phyloP scores from a whole-genome alignment of 1,139 yeast genomes.

The Candida pseudoviswanathii region DNA sequence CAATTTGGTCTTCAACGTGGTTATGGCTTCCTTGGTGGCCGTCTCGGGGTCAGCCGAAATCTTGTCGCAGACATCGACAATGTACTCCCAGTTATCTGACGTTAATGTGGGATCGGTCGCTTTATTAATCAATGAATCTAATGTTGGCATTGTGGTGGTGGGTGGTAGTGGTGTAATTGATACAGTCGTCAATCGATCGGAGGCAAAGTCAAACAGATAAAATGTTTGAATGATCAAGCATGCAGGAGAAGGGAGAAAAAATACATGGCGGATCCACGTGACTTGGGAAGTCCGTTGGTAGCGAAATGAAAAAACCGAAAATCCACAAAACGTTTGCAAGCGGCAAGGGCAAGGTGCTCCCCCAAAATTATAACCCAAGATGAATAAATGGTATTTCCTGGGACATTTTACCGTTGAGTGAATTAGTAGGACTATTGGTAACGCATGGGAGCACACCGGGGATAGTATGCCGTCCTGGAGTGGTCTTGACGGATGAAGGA shows the following conservation, averaged over 20 bases:
- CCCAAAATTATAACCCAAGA: no score
- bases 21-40: constrained; percentile 54
- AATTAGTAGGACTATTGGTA: no score
- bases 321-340: no score
- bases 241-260: not conserved
- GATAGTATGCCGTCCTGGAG: no score
- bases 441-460: no score
- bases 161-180: not conserved
- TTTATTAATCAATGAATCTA: constrained; percentile 35
- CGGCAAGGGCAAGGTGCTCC: no score
- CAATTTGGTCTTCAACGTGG: constrained; percentile 54
- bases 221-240: not conserved
- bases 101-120: constrained; percentile 90
- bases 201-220: not conserved
- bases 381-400: no score
- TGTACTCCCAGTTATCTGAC: constrained; percentile 82
- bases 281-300: no score
- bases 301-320: no score
- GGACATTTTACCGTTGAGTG: no score
- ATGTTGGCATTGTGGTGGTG: constrained; percentile 10
- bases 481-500: no score
- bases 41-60: constrained; percentile 74
- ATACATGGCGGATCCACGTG: not conserved
- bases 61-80: constrained; percentile 80
- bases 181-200: not conserved